Conservation (phyloP, 768 basidiomycete genomes). For the Lentinula raphanica region DNA sequence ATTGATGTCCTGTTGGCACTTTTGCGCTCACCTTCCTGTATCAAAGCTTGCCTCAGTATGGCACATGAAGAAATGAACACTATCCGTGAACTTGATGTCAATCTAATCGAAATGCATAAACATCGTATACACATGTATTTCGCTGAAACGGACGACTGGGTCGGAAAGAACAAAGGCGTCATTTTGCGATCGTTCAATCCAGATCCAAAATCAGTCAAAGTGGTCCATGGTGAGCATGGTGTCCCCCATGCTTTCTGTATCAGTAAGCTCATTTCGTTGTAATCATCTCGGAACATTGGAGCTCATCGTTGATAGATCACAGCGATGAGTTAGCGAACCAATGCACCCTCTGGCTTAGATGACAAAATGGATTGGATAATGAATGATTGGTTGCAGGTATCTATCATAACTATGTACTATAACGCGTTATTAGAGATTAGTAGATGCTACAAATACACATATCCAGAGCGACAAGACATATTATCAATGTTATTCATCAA, state of each 20-base stretch:
- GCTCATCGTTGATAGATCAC: conserved; percentile 37
- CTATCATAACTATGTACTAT: neutral
- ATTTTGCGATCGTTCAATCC: conserved; percentile 38
- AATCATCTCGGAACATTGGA: neutral
- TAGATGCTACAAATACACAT: too few species aligned
- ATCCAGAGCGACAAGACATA: too few species aligned
- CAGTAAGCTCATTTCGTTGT: conserved; percentile 36
- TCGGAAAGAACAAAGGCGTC: conserved; percentile 47
- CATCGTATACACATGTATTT: conserved; percentile 48
- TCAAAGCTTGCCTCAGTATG: conserved; percentile 54
- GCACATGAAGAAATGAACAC: conserved; percentile 64
- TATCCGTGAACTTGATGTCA: conserved; percentile 49
- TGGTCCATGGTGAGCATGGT: conserved; percentile 39
- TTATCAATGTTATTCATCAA: neutral
- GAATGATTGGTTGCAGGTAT: neutral
- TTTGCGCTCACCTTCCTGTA: conserved; percentile 43
- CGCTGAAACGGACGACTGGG: conserved; percentile 64
- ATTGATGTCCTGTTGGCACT: conserved; percentile 42
- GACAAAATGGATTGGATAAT: neutral
- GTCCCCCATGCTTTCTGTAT: conserved; percentile 75
- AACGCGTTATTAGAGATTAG: too few species aligned
- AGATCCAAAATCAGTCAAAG: conserved; percentile 23
- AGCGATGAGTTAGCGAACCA: conserved; percentile 31
- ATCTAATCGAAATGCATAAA: conserved; percentile 34
- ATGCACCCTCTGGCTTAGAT: neutral